phyloP scores from a whole-genome alignment of 805 yeast species.

The Zygoascus bituminiphila region DNA sequence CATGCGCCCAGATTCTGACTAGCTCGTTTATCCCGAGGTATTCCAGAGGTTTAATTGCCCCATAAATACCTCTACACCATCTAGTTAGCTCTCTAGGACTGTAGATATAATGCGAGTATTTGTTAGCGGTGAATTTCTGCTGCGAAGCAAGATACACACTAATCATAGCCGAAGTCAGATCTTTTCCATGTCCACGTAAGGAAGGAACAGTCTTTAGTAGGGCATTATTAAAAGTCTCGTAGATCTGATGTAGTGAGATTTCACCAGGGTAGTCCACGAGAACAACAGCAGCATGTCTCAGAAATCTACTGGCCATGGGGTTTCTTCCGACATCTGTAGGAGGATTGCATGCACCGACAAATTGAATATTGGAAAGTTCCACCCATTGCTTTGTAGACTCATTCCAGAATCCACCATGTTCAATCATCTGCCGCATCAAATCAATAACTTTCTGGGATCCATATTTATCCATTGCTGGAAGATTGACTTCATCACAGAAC shows the following conservation, averaged over 20 bases:
- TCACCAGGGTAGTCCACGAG: conserved; percentile 73
- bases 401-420: conserved; percentile 72
- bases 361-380: conserved; percentile 49
- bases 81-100: conserved; percentile 90
- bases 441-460: conserved; percentile 68
- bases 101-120: conserved; percentile 57
- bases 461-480: conserved; percentile 63
- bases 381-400: conserved; percentile 58
- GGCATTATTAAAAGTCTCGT: conserved; percentile 48
- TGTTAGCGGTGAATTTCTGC: conserved; percentile 30
- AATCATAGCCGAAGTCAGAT: conserved; percentile 59
- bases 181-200: conserved; percentile 43
- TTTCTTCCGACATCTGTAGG: conserved; percentile 73
- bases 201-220: conserved; percentile 54
- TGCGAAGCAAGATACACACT: conserved; percentile 45
- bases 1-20: conserved; percentile 69
- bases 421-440: conserved; percentile 67
- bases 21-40: conserved; percentile 36
- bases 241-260: conserved; percentile 57
- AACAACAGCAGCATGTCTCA: conserved; percentile 56
- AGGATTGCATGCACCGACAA: conserved; percentile 96
- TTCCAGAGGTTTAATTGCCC: conserved; percentile 36
- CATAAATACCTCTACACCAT: conserved; percentile 71
- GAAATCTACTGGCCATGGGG: conserved; percentile 47
- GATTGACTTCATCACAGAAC: conserved; percentile 86